A percentile compares a stretch with the other conserved stretches of the same genome.
phyloP scores from a whole-genome alignment of 352 stramenopile genomes.

The Phytopythium sindhum region DNA sequence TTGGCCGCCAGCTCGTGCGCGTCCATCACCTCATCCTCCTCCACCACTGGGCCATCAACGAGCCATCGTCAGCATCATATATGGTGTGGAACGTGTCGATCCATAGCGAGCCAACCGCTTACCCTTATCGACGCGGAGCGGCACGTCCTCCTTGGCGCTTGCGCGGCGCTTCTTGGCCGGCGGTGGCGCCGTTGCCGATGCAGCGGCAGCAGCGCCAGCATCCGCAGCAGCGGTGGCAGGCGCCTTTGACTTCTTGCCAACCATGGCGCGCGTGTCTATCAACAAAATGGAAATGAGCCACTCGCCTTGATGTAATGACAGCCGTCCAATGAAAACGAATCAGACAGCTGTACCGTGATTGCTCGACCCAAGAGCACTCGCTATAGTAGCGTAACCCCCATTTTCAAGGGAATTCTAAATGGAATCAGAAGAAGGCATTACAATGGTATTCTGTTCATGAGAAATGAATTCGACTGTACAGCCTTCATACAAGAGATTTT shows the following conservation, averaged over 20 bases:
- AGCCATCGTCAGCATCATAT: background rate
- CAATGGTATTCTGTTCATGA: too few species aligned
- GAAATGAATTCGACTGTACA: background rate
- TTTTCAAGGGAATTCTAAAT: background rate
- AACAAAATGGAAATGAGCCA: too few species aligned
- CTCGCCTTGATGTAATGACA: too few species aligned
- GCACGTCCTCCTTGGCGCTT: constrained; percentile 29
- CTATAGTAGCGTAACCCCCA: background rate
- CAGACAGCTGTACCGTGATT: too few species aligned
- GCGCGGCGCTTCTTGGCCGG: constrained; percentile 58
- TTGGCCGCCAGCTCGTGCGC: constrained; percentile 51
- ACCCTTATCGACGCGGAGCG: constrained; percentile 37
- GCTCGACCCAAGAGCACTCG: background rate
- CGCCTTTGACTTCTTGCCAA: constrained; percentile 23
- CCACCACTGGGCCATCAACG: constrained; percentile 14
- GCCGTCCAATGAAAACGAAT: too few species aligned
- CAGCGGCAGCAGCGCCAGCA: background rate
- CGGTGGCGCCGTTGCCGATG: constrained; percentile 10
- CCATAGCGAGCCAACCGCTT: background rate
- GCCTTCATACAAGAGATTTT: background rate
- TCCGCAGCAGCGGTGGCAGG: background rate
- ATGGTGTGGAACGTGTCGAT: background rate
- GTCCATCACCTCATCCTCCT: constrained; percentile 50
- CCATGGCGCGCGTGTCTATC: constrained; percentile 18
- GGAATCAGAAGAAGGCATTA: too few species aligned